Evolutionary conservation across 495 filamentous ascomycete species (phyloP), one percentile per base, ranked within the genome.

Genomic region (Rhizodiscina lignyota): DNA sequence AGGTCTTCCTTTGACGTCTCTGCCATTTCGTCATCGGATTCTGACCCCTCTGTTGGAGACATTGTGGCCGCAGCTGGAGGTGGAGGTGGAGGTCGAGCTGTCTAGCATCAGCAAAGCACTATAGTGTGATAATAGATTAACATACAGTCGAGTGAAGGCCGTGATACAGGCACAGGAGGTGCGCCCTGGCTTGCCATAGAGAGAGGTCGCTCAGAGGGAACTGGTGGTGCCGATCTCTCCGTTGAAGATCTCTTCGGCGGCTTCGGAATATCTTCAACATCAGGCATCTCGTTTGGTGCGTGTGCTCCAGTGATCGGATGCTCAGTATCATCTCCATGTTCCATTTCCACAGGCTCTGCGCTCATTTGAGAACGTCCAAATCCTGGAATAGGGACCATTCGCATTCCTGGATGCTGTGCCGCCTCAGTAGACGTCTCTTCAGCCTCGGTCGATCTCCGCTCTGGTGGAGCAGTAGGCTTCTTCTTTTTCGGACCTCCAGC

Each of bases 11-110:
- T 17, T 17, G 33, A 23, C 15, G 12, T 30, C 11, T 15, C 33
- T 6, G 44, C 38, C 55, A 92, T 61, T 50, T 97, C 89, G 56
- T 96, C 91, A 55, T 92, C 91, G 6, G 87, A 94, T 49, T 77
- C 83, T 4, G 86, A 91, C 18, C 86, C 87, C 38, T 72, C 66
- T 42, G 75, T 85, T 21, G 68, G 75, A 28, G 82, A 81, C 33
- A 67, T 53, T 36, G 57, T 58, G 28, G 65, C 76, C 8, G 21
- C 17, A 5, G 16, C 41, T 32, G 62, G 51, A 20, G 72, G 56
- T 52, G 75, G 70, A 41, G 53, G 53, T 35, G 53, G 59, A 15
- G 66, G 56, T 5, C 64, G 62, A 47, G 61, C 56, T 71, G 38
- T n/a, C 16, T 20, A 18, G 39, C 11, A 31, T 52, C 13, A 49